A percentile compares a stretch with the other conserved stretches of the same genome.
phyloP scores from a whole-genome alignment of 2,329 filamentous ascomycete genomes.

The Fusarium napiforme region DNA sequence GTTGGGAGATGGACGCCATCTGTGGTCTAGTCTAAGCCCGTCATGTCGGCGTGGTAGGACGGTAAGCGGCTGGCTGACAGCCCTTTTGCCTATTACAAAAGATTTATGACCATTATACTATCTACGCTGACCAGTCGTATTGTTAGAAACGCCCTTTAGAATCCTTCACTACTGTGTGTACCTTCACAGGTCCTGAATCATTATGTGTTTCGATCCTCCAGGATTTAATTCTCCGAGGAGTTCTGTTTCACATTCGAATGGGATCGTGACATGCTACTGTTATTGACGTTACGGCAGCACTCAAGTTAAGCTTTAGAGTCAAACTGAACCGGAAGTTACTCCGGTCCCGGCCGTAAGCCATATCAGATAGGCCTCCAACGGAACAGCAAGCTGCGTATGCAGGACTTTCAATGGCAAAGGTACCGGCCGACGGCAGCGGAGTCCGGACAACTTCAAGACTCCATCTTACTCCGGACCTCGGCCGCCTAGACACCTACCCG shows the following conservation, averaged over 20 bases:
- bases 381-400: not conserved
- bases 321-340: too few species aligned
- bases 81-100: not conserved
- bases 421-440: not conserved
- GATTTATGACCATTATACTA: not conserved
- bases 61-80: constrained; percentile 11
- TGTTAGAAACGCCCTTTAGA: too few species aligned
- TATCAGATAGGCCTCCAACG: not conserved
- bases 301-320: too few species aligned
- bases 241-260: not conserved
- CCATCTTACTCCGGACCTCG: constrained; percentile 6
- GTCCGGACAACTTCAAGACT: not conserved
- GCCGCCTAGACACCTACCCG: not conserved
- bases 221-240: not conserved
- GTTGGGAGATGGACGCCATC: constrained; percentile 1
- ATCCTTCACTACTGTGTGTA: too few species aligned
- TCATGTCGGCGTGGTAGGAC: constrained; percentile 22
- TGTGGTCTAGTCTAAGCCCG: constrained; percentile 15
- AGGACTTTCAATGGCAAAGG: not conserved
- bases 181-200: not conserved
- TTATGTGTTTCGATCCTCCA: not conserved
- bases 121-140: not conserved
- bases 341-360: not conserved
- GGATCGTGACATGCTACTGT: fast-evolving
- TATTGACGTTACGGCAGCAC: not conserved